These are phyloP conservation scores for Alternaria sp. DNA, from an alignment of 2,329 filamentous ascomycete species.

Conservation along the genomic window DNA sequence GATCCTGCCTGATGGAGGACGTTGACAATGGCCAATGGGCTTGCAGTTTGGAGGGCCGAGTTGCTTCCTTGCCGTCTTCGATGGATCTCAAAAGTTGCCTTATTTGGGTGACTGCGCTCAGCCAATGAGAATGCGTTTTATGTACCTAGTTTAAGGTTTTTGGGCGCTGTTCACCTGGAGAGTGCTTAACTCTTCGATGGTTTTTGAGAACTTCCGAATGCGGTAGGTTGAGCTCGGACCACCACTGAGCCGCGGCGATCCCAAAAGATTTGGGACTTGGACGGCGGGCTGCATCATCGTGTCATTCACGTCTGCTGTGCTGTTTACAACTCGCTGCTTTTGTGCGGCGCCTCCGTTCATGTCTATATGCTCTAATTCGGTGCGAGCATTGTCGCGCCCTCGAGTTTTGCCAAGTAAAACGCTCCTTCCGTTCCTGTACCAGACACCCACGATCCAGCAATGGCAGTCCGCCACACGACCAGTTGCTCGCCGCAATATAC, in stretches of 20 bases:
- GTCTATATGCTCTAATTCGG: conserved; percentile 39
- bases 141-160: not conserved
- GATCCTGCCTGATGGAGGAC: not conserved
- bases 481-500: conserved; percentile 28
- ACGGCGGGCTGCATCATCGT: not conserved
- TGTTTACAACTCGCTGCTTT: not conserved
- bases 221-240: conserved; percentile 10
- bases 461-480: conserved; percentile 29
- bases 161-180: not conserved
- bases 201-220: not conserved
- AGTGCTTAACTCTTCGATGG: not conserved
- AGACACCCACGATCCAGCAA: conserved; percentile 68
- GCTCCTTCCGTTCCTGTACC: conserved; percentile 72
- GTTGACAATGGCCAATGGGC: not conserved
- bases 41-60: not conserved
- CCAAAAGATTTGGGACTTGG: conserved; percentile 10
- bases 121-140: not conserved
- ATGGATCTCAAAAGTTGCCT: not conserved
- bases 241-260: not conserved
- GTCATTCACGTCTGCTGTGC: not conserved
- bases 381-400: conserved; percentile 43
- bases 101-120: not conserved
- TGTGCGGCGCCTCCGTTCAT: conserved; percentile 23
- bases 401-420: conserved; percentile 46
- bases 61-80: not conserved